Evolutionary conservation across 78 protist genomes (phyloP), one percentile per base, ranked within the genome.

Genomic region (Salpingoeca rosetta): DNA sequence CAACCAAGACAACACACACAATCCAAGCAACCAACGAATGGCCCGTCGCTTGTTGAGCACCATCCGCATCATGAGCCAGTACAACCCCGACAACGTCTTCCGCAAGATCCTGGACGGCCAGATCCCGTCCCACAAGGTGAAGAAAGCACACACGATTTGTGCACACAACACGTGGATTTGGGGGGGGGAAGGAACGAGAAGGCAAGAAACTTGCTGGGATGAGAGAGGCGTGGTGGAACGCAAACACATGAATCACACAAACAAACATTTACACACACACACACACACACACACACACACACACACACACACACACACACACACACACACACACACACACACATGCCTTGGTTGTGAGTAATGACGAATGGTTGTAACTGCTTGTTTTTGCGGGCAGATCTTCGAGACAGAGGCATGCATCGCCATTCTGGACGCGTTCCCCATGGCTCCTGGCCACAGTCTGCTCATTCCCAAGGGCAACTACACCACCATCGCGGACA

Each of bases 371-470:
- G 65, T 17, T 51, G 65, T 7, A 7, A 51, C 65, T 51, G 65
- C 31, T 7, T 51, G 65, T 51, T 7, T 17, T 51, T 17, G 17
- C 17, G 65, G 7, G 65, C 17, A 51, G 65, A 51, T 51, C 65
- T 75, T 76, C 2, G 91, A 88, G 82, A 76, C 72, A 1, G 87
- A 72, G 42, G 72, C 51, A 41, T 39, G 35, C 26, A 65, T 88
- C 39, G 84, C 84, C 86, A 51, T 88, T 81, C 82, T 88, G 65
- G 91, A 88, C 80, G 85, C 82, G 44, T 76, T 84, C 56, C 91
- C 91, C 39, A 37, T 51, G 28, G 44, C 76, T 41, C 0, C 11
- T 7, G 91, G 91, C 1, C 91, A 88, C 83, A 0, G 80, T 0
- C 88, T 88, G 3, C 65, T 88, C 41, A 51, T 88, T 36, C 88